phyloP scores from a whole-genome alignment of 768 basidiomycete genomes.

The Scleroderma bovista region DNA sequence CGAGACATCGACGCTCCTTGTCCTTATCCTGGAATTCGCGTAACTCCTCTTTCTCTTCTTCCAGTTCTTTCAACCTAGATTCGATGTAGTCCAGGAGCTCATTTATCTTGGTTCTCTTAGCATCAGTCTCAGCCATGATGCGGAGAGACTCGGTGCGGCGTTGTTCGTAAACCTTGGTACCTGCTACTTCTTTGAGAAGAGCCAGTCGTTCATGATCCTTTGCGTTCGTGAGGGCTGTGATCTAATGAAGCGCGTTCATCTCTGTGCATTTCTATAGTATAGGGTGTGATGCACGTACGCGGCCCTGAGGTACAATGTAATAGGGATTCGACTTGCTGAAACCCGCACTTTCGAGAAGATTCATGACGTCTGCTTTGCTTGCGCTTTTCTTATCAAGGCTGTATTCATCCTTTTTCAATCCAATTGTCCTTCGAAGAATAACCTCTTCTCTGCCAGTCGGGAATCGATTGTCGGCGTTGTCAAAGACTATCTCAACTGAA shows the following conservation, averaged over 20 bases:
- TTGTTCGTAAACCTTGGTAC: slow-evolving; percentile 97
- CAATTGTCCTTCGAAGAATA: slow-evolving; percentile 88
- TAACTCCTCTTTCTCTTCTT: slow-evolving; percentile 96
- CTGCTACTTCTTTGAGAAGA: slow-evolving; percentile 96
- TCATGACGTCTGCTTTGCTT: slow-evolving; percentile 97
- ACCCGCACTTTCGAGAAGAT: slow-evolving; percentile 91
- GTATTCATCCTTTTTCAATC: slow-evolving; percentile 98
- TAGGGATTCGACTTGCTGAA: slow-evolving; percentile 99
- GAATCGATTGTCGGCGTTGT: slow-evolving; percentile 91
- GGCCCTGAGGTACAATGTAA: slow-evolving; percentile 97
- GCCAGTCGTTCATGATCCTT: slow-evolving; percentile 92
- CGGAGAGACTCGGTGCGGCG: slow-evolving; percentile 87
- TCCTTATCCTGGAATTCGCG: slow-evolving; percentile 97
- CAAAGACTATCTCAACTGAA: slow-evolving; percentile 88
- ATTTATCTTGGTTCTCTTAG: slow-evolving; percentile 85
- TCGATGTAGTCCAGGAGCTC: slow-evolving; percentile 91
- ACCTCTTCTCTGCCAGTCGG: slow-evolving; percentile 88
- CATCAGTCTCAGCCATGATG: slow-evolving; percentile 95
- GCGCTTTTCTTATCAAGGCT: slow-evolving; percentile 93
- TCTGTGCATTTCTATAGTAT: neutral
- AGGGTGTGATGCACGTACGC: slow-evolving; percentile 49
- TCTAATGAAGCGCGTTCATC: slow-evolving; percentile 41
- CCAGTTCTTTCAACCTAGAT: slow-evolving; percentile 81
- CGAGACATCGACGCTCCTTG: slow-evolving; percentile 87
- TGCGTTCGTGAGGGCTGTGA: slow-evolving; percentile 93